Evolutionary conservation across 2,329 filamentous ascomycete species (phyloP), one percentile per base, ranked within the genome.

Genomic region (Hypomyces perniciosus): DNA sequence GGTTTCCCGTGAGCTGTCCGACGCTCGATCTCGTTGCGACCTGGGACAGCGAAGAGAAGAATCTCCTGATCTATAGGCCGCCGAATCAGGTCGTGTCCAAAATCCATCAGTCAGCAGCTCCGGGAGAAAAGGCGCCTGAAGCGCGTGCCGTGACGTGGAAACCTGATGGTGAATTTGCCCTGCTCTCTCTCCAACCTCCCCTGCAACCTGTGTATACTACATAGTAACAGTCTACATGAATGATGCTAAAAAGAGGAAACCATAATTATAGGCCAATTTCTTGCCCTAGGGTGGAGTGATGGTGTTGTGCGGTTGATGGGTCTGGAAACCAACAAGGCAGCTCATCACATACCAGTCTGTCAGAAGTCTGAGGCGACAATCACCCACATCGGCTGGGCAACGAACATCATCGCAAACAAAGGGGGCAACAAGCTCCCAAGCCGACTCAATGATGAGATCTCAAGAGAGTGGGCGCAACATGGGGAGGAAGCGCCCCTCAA

Each of bases 201-300:
- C 20, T 20, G 20, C 20, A 20, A 3, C 20, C 20, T 20, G 20
- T 20, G 20, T 20, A 20, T 8, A 20, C 44, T 51, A 3, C 38
- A 12, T 41, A 6, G 12, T 3, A 8, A 13, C 13, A 3, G 5
- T 44, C 4, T 13, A 4, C 30, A 13, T 43, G 8, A 6, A 29
- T 9, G 2, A 31, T 42, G 4, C 6, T 39, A 41, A 10, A 7
- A 8, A 8, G 26, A 37, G 12, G 8, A 13, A 12, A 4, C 20
- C 2, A 31, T 20, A 29, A 41, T 3, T n/a, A 10, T 42, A 86
- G 84, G 86, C 7, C 85, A 88, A 55, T 83, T 89, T 39, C 77
- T 96, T 49, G 90, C 90, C 10, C 81, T 93, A 10, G 89, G 84
- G 42, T 95, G 89, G 83, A 89, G 81, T 58, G 89, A 95, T 71